Percentiles rank a stretch among this genome's conserved stretches.
Evolutionary conservation across 1,139 yeast species (phyloP).

Genomic region (Blastobotrys aristatus): DNA sequence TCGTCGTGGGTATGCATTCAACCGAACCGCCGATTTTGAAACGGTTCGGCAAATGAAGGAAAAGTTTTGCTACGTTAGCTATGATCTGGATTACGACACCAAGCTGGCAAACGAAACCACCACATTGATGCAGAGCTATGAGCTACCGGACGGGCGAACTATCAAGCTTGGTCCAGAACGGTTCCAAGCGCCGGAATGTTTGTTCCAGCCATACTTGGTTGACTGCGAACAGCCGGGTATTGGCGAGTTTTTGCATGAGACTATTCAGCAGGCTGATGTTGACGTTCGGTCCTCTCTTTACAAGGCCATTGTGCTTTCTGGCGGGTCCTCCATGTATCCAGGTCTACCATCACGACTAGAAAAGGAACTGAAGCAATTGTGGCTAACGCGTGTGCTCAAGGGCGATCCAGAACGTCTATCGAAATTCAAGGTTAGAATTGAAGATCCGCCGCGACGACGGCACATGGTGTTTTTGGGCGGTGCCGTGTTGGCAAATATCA

Average conservation of each 20-base stretch:
- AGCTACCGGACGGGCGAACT: conserved; percentile 93
- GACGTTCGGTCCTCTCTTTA: conserved; percentile 85
- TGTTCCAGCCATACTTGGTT: conserved; percentile 95
- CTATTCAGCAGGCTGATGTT: conserved; percentile 90
- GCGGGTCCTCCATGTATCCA: conserved; percentile 98
- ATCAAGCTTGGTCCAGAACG: conserved; percentile 94
- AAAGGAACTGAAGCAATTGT: conserved; percentile 90
- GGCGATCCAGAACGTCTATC: conserved; percentile 84
- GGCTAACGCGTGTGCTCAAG: conserved; percentile 84
- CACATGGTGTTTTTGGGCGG: conserved; percentile 99
- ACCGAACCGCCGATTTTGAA: conserved; percentile 97
- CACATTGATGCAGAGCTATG: conserved; percentile 82
- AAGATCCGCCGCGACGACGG: conserved; percentile 98
- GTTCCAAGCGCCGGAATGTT: conserved; percentile 96
- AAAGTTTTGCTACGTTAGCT: conserved; percentile 89
- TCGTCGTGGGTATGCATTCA: conserved; percentile 96
- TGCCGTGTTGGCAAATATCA: conserved; percentile 93
- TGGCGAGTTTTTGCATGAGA: conserved; percentile 86
- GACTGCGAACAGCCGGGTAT: conserved; percentile 97
- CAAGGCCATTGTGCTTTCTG: conserved; percentile 87
- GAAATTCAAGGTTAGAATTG: conserved; percentile 93
- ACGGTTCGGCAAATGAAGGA: conserved; percentile 97
- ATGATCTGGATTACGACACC: conserved; percentile 85
- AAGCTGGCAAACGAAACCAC: conserved; percentile 91
- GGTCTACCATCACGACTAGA: conserved; percentile 95